Evolutionary conservation across 2,329 filamentous ascomycete species (phyloP), one percentile per base, ranked within the genome.

Genomic region (Penicillium sumatraense): DNA sequence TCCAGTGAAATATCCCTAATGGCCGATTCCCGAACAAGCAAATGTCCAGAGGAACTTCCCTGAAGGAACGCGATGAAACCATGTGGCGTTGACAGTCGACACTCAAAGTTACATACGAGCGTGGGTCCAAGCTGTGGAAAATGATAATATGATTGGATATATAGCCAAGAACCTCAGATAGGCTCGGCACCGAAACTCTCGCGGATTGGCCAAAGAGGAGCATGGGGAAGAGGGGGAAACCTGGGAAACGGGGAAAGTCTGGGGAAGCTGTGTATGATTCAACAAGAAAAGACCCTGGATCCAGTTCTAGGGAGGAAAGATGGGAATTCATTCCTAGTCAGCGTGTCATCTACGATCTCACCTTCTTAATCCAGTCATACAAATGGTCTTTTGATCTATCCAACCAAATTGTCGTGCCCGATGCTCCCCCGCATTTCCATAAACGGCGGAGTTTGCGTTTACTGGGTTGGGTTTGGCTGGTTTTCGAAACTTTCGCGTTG

Each of bases 21-120:
- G 45, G n/a, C 54, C 51, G 49, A n/a, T 16, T 23, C 45, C 35
- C 21, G 35, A 58, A 52, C n/a, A 46, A 59, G 51, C 20, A 57
- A 56, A 54, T 29, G 26, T 53, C 38, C 38, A 36, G 20, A 33
- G 35, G 35, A n/a, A n/a, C n/a, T n/a, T n/a, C n/a, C n/a, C n/a
- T n/a, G n/a, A 24, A 20, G 35, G 20, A 45, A 52, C 36, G 20
- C 52, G 52, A 65, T 63, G 60, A 54, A 61, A 64, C 61, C 58
- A 65, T 65, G 61, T 63, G 63, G 58, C 61, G 56, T 36, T 56
- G 51, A 13, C 35, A 57, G 42, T 40, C 29, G 49, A 59, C 57
- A 45, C 21, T 42, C 48, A 45, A 49, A 59, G 63, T 63, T 59
- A 56, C 60, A 65, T 63, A 48, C 49, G 51, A 56, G 54, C 54